Evolutionary conservation across 495 filamentous ascomycete species (phyloP).

Genomic region (Cudoniella acicularis): DNA sequence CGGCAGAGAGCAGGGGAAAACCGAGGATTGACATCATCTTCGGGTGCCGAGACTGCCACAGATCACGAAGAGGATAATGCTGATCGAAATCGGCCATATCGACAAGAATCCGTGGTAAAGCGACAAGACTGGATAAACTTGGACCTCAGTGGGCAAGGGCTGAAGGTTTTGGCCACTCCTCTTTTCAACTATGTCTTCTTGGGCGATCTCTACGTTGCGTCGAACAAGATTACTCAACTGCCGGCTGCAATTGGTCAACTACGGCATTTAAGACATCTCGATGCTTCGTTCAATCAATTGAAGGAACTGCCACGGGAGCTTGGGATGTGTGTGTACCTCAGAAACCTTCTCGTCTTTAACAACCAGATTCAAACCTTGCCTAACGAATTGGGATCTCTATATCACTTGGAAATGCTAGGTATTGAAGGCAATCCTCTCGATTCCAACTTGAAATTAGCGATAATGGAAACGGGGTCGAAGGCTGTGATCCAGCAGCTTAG

Average conservation of each 20-base stretch:
- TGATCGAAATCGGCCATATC: slow-evolving; percentile 51
- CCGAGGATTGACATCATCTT: slow-evolving; percentile 33
- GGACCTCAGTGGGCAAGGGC: slow-evolving; percentile 89
- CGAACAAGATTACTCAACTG: slow-evolving; percentile 77
- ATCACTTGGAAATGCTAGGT: slow-evolving; percentile 80
- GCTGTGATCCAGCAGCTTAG: slow-evolving; percentile 76
- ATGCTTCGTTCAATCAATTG: slow-evolving; percentile 84
- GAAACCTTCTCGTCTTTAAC: slow-evolving; percentile 77
- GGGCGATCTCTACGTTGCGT: slow-evolving; percentile 83
- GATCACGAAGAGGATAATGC: slow-evolving; percentile 61
- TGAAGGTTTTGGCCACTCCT: slow-evolving; percentile 71
- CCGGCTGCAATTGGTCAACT: slow-evolving; percentile 77
- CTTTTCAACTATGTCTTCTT: slow-evolving; percentile 86
- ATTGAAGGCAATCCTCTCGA: slow-evolving; percentile 88
- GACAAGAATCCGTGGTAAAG: slow-evolving; percentile 50
- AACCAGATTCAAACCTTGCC: slow-evolving; percentile 82
- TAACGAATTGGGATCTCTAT: slow-evolving; percentile 80
- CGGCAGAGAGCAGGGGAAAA: slow-evolving; percentile 50
- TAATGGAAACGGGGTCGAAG: slow-evolving; percentile 83
- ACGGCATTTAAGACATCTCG: slow-evolving; percentile 71
- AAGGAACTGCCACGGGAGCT: slow-evolving; percentile 83
- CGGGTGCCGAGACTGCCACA: slow-evolving; percentile 36
- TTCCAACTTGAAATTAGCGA: slow-evolving; percentile 63
- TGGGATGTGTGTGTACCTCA: slow-evolving; percentile 89
- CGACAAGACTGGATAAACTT: slow-evolving; percentile 82